Evolutionary conservation across 352 stramenopile species (phyloP), one percentile per base, ranked within the genome.

Genomic region (Pythium phragmiticola): DNA sequence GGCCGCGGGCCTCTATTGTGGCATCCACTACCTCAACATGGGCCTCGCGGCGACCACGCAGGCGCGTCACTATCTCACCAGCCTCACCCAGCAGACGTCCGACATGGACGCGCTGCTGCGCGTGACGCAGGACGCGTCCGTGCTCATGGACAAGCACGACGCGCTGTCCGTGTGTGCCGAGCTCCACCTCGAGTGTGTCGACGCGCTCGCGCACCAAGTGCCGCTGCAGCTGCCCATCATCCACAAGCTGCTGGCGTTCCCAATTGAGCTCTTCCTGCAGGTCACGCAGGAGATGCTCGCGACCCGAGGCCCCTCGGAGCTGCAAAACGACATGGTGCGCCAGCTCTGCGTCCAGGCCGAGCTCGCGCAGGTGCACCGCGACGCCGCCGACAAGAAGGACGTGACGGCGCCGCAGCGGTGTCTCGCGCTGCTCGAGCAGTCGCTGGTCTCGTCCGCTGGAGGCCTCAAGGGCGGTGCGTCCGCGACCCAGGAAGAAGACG

Each of bases 21-120:
- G 60, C 21, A 74, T 79, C 19, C 62, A 79, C 51, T 73, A 74
- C 46, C 57, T 88, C 30, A 74, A 85, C 65, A 77, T 88, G 74
- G 72, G 75, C 7, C 57, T 75, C 19, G 67, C 70, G 3, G 60
- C 80, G 42, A 70, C 68, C 42, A 60, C 58, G 26, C 62, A 62
- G 28, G 64, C 68, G 13, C 69, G 66, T 4, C 47, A 58, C 30
- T 82, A 75, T 69, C 68, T 82, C 43, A 36, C 23, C 16, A 47
- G 33, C 23, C 42, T 65, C 59, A 65, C 66, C 9, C 43, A 48
- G 17, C 36, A 54, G 9, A 5, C 52, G 1, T 12, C 14, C 2
- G 17, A 23, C n/a, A 19, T 69, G 3, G 54, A 53, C 2, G 7
- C 26, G 5, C 59, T 72, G 26, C 37, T 63, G 2, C 52, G 36